Base-by-base conservation (phyloP, 78 protist genomes). In the Chrysochromulina parva region DNA sequence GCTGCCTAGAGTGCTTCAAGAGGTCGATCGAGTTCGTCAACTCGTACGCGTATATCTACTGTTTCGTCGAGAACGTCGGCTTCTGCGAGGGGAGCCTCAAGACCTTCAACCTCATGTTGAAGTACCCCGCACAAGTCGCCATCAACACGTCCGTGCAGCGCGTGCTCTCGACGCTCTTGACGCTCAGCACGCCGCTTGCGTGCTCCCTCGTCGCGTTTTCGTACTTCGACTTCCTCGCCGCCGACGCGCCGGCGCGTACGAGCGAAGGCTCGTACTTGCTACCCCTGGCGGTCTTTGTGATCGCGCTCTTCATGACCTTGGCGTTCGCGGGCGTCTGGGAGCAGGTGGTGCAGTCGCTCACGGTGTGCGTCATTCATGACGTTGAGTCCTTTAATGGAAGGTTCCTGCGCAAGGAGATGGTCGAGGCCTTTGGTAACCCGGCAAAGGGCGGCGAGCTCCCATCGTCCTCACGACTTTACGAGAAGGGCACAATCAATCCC, bases 361-460 rank as follows among this genome's bases (percentile, higher is more conserved):
- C 78, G 38, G 78, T 69, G 78, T 69, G 78, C 78, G 78, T 69
- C 24, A 28, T 69, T 3, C 78, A 69, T 7, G 78, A 69, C 78
- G 28, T 69, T 50, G 3, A 7, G n/a, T 2, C 22, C 48, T 69
- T 6, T 16, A 19, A 13, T 7, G n/a, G n/a, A 9, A 11, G 16
- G n/a, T 69, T 13, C 50, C 5, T 69, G 50, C 48, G 14, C n/a
- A 5, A 17, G 3, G 20, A 28, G 26, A 24, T 69, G 78, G 5
- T 6, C 78, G 78, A 69, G 78, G 78, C 78, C 10, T 69, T 69
- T n/a, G 78, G 28, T 5, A 38, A 38, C 38, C 38, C 38, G 38
- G 38, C 38, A 38, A 38, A 38, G 38, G 38, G 38, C 38, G 38
- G 38, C 38, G 38, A 38, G 38, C 38, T 38, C 38, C 38, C 38